Conservation (phyloP, 2,329 filamentous ascomycete species). For the Neopestalotiopsis clavispora region DNA sequence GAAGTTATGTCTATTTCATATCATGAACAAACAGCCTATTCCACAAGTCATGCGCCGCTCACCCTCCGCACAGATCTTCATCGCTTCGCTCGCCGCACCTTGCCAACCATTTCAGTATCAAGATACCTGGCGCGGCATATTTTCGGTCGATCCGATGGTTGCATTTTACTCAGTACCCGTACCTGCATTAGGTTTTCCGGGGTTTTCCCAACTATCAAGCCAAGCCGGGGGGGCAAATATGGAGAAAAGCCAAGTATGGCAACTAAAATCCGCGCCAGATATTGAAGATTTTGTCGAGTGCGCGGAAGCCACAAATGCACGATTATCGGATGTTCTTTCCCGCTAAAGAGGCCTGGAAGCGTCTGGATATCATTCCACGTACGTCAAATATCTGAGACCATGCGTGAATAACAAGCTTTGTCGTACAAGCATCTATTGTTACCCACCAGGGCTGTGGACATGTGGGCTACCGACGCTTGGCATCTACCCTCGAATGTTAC, state of each 20-base stretch:
- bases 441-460: neutral
- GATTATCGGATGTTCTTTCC: neutral
- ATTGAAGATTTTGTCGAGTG: neutral
- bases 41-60: neutral
- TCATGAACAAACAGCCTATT: neutral
- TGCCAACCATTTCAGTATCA: neutral
- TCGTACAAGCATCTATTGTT: neutral
- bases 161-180: neutral
- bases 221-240: neutral
- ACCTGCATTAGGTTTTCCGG: neutral
- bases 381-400: neutral
- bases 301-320: neutral
- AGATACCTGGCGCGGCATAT: neutral
- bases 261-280: neutral
- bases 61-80: neutral
- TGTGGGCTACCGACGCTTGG: neutral
- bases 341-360: neutral
- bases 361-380: neutral
- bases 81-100: neutral
- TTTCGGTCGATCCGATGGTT: neutral
- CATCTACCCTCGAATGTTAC: neutral
- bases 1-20: neutral
- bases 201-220: neutral
- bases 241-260: neutral
- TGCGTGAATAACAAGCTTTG: neutral